A percentile compares a stretch with the other conserved stretches of the same genome.
Evolutionary conservation across 768 basidiomycete genomes (phyloP).

Genomic region (Suillus subalutaceus): DNA sequence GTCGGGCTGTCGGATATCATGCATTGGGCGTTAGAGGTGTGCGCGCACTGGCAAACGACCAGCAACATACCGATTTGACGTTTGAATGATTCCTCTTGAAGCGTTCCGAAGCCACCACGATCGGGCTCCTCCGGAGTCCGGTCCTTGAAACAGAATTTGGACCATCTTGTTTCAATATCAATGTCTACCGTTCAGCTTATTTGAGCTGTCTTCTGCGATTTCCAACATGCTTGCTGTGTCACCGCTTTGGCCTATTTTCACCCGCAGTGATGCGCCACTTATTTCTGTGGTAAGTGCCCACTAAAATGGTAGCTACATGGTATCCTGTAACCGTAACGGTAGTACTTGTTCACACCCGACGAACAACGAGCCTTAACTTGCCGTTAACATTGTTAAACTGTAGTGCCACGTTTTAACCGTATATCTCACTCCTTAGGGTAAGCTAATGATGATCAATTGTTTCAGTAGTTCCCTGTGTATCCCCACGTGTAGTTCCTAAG

Average conservation of each 20-base stretch:
- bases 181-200: background rate
- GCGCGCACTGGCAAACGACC: background rate
- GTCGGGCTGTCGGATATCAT: background rate
- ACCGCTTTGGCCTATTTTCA: background rate
- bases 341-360: background rate
- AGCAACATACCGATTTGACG: background rate
- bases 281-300: background rate
- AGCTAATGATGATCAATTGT: background rate
- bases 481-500: too few species aligned
- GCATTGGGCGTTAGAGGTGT: background rate
- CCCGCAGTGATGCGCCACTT: background rate
- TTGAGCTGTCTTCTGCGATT: background rate
- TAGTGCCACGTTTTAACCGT: background rate
- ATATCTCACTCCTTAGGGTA: background rate
- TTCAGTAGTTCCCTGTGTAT: too few species aligned
- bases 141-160: background rate
- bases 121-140: background rate
- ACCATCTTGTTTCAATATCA: background rate
- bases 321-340: background rate
- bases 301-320: too few species aligned
- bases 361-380: background rate
- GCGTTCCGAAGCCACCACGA: background rate
- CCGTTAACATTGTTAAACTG: background rate
- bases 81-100: background rate
- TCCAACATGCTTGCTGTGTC: background rate